phyloP scores from a whole-genome alignment of 176 grass and related monocot species.

The Carex pumila region DNA sequence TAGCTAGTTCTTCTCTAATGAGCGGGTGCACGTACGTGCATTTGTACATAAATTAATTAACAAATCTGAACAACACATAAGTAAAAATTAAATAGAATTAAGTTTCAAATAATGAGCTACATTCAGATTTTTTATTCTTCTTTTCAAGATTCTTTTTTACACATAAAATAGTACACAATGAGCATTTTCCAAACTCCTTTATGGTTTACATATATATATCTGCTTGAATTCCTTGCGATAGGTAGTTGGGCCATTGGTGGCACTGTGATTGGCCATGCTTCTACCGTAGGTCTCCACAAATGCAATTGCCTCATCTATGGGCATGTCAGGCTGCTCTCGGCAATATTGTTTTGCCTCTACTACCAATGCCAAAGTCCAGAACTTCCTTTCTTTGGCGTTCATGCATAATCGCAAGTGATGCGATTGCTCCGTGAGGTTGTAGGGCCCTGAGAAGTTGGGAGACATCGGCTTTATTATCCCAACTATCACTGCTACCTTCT shows the following conservation, averaged over 20 bases:
- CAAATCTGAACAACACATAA: no score
- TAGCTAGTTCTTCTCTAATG: no score
- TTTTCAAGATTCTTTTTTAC: no score
- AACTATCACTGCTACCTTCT: constrained; percentile 73
- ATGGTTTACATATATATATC: not conserved
- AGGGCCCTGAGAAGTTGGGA: constrained; percentile 49
- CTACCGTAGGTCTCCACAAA: not conserved
- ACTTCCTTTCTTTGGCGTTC: constrained; percentile 61
- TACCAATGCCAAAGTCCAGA: constrained; percentile 47
- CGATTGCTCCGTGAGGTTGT: constrained; percentile 46
- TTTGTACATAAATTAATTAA: no score
- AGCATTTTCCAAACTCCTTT: no score
- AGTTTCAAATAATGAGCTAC: no score
- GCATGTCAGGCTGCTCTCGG: constrained; percentile 28
- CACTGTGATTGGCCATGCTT: not conserved
- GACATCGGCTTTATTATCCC: constrained; percentile 75
- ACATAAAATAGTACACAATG: no score
- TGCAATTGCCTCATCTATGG: not conserved
- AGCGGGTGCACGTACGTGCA: no score
- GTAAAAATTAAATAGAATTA: no score
- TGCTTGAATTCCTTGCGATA: not conserved
- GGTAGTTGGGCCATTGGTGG: not conserved
- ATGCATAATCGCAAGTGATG: constrained; percentile 61
- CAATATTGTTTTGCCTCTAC: constrained; percentile 47
- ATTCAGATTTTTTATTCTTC: no score